A percentile compares a stretch with the other conserved stretches of the same genome.
These are phyloP conservation scores for Ottelia alismoides DNA, from an alignment of 106 monocot species.

Conservation along the genomic window DNA sequence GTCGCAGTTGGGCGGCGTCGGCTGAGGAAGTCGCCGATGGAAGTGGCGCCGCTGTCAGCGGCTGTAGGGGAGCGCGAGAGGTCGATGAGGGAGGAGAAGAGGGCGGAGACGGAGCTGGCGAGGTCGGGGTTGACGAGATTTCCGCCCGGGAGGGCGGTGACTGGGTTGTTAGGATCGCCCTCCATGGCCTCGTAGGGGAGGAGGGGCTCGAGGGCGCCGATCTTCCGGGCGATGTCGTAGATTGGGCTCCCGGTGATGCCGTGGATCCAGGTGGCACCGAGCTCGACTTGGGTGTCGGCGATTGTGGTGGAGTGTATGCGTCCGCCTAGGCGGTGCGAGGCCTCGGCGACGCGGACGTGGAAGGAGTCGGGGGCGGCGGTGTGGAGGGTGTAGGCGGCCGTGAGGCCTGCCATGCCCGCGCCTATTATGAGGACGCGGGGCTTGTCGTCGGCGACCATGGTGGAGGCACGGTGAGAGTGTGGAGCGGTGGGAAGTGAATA, in stretches of 20 bases:
- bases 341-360: conserved; percentile 48
- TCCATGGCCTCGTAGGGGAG: conserved; percentile 52
- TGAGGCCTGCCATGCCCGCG: conserved; percentile 61
- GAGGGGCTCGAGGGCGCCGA: conserved; percentile 18
- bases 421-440: conserved; percentile 52
- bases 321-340: conserved; percentile 48
- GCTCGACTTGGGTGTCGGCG: conserved; percentile 51
- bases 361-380: conserved; percentile 18
- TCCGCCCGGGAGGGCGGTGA: conserved; percentile 60
- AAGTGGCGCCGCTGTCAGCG: background rate
- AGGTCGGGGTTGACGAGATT: conserved; percentile 15
- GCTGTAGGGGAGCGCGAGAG: conserved; percentile 9
- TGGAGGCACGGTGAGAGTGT: background rate
- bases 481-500: background rate
- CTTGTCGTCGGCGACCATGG: conserved; percentile 52
- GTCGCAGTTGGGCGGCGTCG: too few relatives aligned
- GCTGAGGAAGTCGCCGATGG: conserved; percentile 52
- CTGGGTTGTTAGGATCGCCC: conserved; percentile 30
- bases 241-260: conserved; percentile 63
- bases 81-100: conserved; percentile 40
- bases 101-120: conserved; percentile 15
- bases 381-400: conserved; percentile 44
- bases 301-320: conserved; percentile 45
- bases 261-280: conserved; percentile 84
- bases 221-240: conserved; percentile 33